These are phyloP conservation scores for Penicillium turbatum DNA, from an alignment of 495 filamentous ascomycete species.

Conservation along the genomic window DNA sequence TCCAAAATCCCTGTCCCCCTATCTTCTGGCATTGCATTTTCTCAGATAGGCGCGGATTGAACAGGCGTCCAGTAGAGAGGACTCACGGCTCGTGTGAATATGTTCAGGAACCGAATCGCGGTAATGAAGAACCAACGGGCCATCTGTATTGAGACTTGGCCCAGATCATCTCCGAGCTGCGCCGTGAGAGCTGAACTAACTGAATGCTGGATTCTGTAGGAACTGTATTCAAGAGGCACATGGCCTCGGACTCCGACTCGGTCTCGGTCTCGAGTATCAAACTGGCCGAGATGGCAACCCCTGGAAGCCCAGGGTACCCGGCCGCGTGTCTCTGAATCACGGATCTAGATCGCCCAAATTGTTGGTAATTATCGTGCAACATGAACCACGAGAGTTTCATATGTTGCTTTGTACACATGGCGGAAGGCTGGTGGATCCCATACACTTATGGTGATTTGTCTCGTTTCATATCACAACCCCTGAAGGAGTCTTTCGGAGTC, in stretches of 20 bases:
- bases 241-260: conserved; percentile 23
- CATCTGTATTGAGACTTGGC: background rate
- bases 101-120: background rate
- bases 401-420: background rate
- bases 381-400: background rate
- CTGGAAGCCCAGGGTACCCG: background rate
- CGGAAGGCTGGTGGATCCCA: background rate
- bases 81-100: background rate
- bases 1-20: background rate
- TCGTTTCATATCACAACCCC: conserved; percentile 3
- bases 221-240: background rate
- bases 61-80: background rate
- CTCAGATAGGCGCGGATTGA: no score
- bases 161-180: background rate
- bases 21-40: background rate
- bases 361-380: background rate
- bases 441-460: conserved; percentile 8
- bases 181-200: background rate
- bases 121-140: background rate
- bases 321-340: background rate
- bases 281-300: background rate
- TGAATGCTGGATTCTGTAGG: background rate
- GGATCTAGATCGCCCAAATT: background rate
- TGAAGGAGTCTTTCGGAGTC: conserved; percentile 6
- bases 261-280: conserved; percentile 15